phyloP scores from a whole-genome alignment of 257 asterid genomes.

The Nicotiana paniculata region DNA sequence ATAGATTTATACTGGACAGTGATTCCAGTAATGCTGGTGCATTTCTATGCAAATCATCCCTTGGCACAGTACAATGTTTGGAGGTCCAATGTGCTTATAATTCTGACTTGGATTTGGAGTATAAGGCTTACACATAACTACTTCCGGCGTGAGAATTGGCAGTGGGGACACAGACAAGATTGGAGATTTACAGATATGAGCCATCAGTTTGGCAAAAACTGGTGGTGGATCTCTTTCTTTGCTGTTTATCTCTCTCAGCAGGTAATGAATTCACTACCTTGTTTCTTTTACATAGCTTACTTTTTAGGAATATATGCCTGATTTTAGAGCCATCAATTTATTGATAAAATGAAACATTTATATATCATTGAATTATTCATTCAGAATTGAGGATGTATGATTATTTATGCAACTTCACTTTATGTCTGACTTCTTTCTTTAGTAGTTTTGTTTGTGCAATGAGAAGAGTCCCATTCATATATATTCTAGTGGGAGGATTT shows the following conservation, averaged over 20 bases:
- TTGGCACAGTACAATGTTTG: conserved; percentile 34
- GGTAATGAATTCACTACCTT: conserved; percentile 25
- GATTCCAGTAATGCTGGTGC: conserved; percentile 67
- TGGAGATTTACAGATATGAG: conserved; percentile 84
- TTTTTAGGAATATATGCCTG: too few relatives aligned
- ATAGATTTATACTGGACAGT: conserved; percentile 93
- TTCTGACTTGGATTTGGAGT: conserved; percentile 80
- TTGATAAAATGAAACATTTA: not conserved
- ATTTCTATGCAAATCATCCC: conserved; percentile 63
- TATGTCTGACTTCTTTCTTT: not conserved
- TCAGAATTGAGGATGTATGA: not conserved
- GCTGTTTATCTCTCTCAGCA: conserved; percentile 75
- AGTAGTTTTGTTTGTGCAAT: not conserved
- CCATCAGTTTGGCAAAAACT: conserved; percentile 47
- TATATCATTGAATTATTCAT: not conserved
- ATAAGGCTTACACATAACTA: conserved; percentile 77
- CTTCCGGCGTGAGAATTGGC: conserved; percentile 95
- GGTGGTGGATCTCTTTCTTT: conserved; percentile 98
- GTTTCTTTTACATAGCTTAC: not conserved
- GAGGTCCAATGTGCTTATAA: conserved; percentile 59
- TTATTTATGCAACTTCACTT: not conserved
- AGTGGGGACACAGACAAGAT: conserved; percentile 89
- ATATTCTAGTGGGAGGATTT: not conserved
- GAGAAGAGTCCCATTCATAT: not conserved
- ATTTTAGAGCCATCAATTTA: not conserved